These are phyloP conservation scores for Ajuga chamaepitys DNA, from an alignment of 257 asterid species.

Conservation along the genomic window DNA sequence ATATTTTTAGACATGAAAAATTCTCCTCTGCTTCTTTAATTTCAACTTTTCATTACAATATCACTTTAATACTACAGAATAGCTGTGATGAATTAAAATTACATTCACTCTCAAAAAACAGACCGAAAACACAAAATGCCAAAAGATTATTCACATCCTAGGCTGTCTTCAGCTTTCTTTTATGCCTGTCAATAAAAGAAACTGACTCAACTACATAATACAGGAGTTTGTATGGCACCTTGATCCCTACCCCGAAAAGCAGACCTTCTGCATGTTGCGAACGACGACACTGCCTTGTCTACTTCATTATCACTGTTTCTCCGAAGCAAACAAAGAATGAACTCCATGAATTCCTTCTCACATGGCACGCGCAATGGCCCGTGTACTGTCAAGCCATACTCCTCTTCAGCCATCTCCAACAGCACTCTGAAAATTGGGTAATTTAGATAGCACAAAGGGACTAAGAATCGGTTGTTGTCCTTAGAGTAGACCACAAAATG, in stretches of 20 bases:
- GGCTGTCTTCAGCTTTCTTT: background rate
- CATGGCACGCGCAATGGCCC: slow-evolving; percentile 44
- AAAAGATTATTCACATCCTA: background rate
- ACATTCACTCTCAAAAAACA: background rate
- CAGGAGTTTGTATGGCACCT: slow-evolving; percentile 12
- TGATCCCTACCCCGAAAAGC: background rate
- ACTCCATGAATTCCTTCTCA: slow-evolving; percentile 36
- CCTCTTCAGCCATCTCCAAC: slow-evolving; percentile 55
- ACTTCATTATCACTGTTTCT: slow-evolving; percentile 17
- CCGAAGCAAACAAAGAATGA: slow-evolving; percentile 21
- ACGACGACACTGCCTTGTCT: slow-evolving; percentile 8
- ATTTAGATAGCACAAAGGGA: slow-evolving; percentile 33
- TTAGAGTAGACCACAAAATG: slow-evolving; percentile 46
- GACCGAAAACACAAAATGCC: background rate
- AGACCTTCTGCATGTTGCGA: slow-evolving; percentile 12
- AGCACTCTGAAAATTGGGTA: slow-evolving; percentile 50
- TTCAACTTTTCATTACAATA: background rate
- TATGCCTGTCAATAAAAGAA: background rate
- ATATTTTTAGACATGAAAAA: too few relatives aligned
- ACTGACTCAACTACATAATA: slow-evolving; percentile 3
- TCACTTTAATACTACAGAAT: background rate
- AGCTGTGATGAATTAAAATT: background rate
- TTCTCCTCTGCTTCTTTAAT: background rate
- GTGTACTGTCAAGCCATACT: slow-evolving; percentile 28
- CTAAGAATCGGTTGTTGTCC: slow-evolving; percentile 32